Base-by-base conservation (phyloP, 2,329 filamentous ascomycete species). In the Pseudonectria buxi region DNA sequence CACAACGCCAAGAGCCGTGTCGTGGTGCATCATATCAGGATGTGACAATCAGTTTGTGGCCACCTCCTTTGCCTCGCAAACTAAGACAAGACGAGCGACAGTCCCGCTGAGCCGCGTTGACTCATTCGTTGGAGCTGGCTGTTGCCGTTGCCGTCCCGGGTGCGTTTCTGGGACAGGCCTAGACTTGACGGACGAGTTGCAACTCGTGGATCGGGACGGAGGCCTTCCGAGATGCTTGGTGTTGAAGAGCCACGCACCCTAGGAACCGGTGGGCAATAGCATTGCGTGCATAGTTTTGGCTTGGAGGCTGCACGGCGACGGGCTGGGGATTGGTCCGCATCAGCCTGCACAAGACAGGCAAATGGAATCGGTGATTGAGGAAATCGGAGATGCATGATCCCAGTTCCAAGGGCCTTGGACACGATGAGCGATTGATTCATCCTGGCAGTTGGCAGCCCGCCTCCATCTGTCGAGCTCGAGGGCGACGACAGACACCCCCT, bases 361-460 rank as follows among this genome's bases (percentile, higher is more conserved):
- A 47, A 40, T 45, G 32, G 43, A 41, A 47, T 48, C 39, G 46
- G 39, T 49, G 47, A 53, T 51, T 53, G 52, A 53, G 45, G 39
- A 44, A 40, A 41, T 37, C 28, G 36, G 37, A 48, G 43, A 53
- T 45, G 46, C 49, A 45, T 50, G 44, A 53, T 55, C 50, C 51
- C 38, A 34, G 51, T 32, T 39, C n/a, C 40, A 33, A 39, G 36
- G 36, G 29, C 32, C 36, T 16, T 47, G 36, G 34, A 38, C 34
- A 39, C 37, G 39, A 47, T 43, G 33, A 39, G 32, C 36, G 32
- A 35, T n/a, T n/a, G n/a, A n/a, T n/a, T n/a, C n/a, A n/a, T n/a
- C n/a, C n/a, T n/a, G n/a, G n/a, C n/a, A n/a, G n/a, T n/a, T n/a
- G n/a, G n/a, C n/a, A n/a, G n/a, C n/a, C n/a, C n/a, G n/a, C n/a